Conservation (phyloP, 2,329 filamentous ascomycete genomes). For the Capronia americana region DNA sequence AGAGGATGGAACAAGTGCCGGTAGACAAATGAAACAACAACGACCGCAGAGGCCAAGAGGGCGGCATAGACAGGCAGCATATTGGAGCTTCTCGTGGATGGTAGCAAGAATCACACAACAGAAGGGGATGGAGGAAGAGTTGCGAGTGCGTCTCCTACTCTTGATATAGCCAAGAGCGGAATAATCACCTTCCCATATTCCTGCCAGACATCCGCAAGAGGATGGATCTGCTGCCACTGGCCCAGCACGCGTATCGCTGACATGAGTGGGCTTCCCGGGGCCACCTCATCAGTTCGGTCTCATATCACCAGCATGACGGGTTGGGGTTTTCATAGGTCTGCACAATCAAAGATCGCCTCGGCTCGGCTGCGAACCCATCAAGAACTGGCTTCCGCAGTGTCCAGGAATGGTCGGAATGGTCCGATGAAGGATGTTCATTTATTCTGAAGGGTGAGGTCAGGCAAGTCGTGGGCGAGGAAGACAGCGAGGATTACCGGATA, state of each 20-base stretch:
- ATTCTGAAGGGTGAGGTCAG: background rate
- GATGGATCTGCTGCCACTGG: background rate
- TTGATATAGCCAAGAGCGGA: background rate
- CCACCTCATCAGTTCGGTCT: background rate
- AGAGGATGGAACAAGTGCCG: constrained; percentile 45
- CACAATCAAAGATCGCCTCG: background rate
- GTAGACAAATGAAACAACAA: constrained; percentile 27
- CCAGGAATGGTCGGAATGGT: constrained; percentile 3
- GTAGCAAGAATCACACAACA: background rate
- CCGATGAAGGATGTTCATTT: background rate
- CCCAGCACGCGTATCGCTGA: background rate
- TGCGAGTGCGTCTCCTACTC: background rate
- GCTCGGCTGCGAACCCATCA: background rate
- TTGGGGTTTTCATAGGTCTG: background rate
- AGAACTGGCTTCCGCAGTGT: background rate
- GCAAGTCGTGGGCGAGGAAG: background rate
- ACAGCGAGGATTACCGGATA: background rate
- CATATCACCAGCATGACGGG: background rate
- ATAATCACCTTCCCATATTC: background rate
- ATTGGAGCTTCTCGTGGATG: background rate
- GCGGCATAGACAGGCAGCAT: constrained; percentile 13
- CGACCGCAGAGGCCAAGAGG: background rate
- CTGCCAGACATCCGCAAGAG: background rate
- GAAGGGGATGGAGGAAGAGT: background rate
- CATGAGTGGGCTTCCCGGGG: background rate